phyloP scores from a whole-genome alignment of 495 filamentous ascomycete genomes.

The Astrocystis sublimbata region DNA sequence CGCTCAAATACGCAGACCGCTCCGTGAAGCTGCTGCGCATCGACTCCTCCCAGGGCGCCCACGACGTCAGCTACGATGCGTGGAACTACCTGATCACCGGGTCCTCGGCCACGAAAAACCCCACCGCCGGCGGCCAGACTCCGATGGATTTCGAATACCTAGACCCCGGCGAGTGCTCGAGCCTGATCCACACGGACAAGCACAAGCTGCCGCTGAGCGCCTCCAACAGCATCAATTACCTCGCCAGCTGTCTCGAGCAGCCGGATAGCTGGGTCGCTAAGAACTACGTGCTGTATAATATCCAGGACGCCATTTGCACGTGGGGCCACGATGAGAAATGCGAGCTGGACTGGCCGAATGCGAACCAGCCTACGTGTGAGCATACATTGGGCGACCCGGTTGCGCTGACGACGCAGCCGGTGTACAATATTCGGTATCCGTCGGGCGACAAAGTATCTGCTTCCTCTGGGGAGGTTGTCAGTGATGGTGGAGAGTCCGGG shows the following conservation, averaged over 20 bases:
- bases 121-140: slow-evolving; percentile 43
- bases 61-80: slow-evolving; percentile 53
- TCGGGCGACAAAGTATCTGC: slow-evolving; percentile 44
- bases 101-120: slow-evolving; percentile 44
- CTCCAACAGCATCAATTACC: slow-evolving; percentile 52
- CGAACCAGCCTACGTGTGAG: slow-evolving; percentile 46
- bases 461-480: slow-evolving; percentile 36
- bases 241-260: slow-evolving; percentile 44
- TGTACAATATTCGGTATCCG: slow-evolving; percentile 51
- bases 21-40: slow-evolving; percentile 46
- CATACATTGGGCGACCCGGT: slow-evolving; percentile 39
- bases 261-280: slow-evolving; percentile 31
- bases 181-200: slow-evolving; percentile 43
- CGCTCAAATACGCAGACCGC: slow-evolving; percentile 43
- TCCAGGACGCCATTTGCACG: slow-evolving; percentile 33
- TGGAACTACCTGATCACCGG: slow-evolving; percentile 53
- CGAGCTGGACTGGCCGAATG: slow-evolving; percentile 46
- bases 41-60: slow-evolving; percentile 48
- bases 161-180: slow-evolving; percentile 37
- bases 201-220: slow-evolving; percentile 50
- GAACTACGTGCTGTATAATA: slow-evolving; percentile 38
- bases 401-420: slow-evolving; percentile 36
- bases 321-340: slow-evolving; percentile 45
- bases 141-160: slow-evolving; percentile 46
- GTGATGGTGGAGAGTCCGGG: slow-evolving; percentile 6